phyloP scores from a whole-genome alignment of 2,329 filamentous ascomycete species.

The Cladosporium cucumerinum region DNA sequence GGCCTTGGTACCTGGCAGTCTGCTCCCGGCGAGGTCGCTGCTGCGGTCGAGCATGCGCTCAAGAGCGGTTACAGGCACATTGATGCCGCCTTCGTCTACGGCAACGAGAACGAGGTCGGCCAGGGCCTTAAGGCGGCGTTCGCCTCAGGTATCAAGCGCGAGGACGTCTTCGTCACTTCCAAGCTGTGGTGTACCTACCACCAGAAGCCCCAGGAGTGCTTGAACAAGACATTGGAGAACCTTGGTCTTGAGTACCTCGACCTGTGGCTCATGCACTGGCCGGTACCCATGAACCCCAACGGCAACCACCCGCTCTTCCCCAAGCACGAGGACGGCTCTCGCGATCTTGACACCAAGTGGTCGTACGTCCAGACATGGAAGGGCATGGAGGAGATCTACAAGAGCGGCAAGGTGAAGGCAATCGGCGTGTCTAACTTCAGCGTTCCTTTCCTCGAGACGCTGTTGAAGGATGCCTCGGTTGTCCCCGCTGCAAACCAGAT shows the following conservation, averaged over 20 bases:
- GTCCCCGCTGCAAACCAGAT: slow-evolving; percentile 69
- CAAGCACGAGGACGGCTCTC: slow-evolving; percentile 67
- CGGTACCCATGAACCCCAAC: slow-evolving; percentile 74
- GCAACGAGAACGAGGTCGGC: slow-evolving; percentile 46
- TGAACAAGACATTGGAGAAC: slow-evolving; percentile 69
- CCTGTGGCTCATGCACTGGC: slow-evolving; percentile 81
- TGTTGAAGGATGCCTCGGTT: slow-evolving; percentile 56
- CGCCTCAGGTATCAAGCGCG: slow-evolving; percentile 29
- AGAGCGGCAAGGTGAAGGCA: slow-evolving; percentile 48
- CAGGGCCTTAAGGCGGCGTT: slow-evolving; percentile 54
- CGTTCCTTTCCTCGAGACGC: slow-evolving; percentile 46
- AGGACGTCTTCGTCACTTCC: slow-evolving; percentile 44
- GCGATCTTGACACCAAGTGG: slow-evolving; percentile 67
- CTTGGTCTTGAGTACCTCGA: slow-evolving; percentile 79
- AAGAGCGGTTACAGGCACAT: slow-evolving; percentile 54
- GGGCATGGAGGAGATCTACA: slow-evolving; percentile 63
- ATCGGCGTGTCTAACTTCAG: slow-evolving; percentile 52
- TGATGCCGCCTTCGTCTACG: slow-evolving; percentile 57
- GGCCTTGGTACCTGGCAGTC: slow-evolving; percentile 41
- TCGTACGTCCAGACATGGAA: slow-evolving; percentile 76
- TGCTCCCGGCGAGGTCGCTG: slow-evolving; percentile 45
- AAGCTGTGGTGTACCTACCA: slow-evolving; percentile 68
- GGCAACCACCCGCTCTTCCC: slow-evolving; percentile 70
- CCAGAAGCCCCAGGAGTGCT: slow-evolving; percentile 68
- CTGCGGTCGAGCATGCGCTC: slow-evolving; percentile 47